These are phyloP conservation scores for Candida glucosophila DNA, from an alignment of 1,139 yeast genomes.

Conservation along the genomic window DNA sequence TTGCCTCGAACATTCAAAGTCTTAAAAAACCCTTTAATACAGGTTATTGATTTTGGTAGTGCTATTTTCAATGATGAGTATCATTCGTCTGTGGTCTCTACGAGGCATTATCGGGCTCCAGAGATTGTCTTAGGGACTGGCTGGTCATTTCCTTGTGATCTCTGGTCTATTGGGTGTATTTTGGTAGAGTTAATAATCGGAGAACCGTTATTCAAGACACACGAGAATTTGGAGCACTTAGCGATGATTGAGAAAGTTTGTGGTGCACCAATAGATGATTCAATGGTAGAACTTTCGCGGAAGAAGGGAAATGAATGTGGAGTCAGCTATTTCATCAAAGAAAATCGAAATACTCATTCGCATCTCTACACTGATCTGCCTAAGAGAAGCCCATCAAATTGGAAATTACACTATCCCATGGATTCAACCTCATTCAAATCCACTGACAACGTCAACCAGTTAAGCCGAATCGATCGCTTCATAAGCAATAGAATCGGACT, in stretches of 20 bases:
- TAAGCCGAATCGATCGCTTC: conserved; percentile 44
- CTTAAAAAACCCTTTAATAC: conserved; percentile 73
- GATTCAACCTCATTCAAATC: conserved; percentile 38
- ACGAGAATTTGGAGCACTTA: conserved; percentile 87
- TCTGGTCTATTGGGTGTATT: conserved; percentile 96
- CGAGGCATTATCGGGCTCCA: conserved; percentile 96
- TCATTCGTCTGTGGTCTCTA: conserved; percentile 85
- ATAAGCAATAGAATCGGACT: conserved; percentile 32
- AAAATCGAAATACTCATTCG: conserved; percentile 2
- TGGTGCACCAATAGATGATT: conserved; percentile 32
- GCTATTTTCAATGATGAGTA: conserved; percentile 92
- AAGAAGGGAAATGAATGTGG: conserved; percentile 36
- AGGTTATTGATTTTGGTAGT: conserved; percentile 91
- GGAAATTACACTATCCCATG: conserved; percentile 19
- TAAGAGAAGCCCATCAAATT: background rate
- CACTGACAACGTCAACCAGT: conserved; percentile 41
- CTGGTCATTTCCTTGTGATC: conserved; percentile 88
- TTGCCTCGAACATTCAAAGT: conserved; percentile 38
- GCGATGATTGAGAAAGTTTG: conserved; percentile 87
- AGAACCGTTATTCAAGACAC: conserved; percentile 92
- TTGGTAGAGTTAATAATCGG: conserved; percentile 88
- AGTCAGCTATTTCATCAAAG: conserved; percentile 26
- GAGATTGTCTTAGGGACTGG: conserved; percentile 91
- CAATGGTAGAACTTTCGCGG: conserved; percentile 29
- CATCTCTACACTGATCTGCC: background rate